Evolutionary conservation across 1,284 basidiomycete species (phyloP).

Genomic region (Inonotus hispidus): DNA sequence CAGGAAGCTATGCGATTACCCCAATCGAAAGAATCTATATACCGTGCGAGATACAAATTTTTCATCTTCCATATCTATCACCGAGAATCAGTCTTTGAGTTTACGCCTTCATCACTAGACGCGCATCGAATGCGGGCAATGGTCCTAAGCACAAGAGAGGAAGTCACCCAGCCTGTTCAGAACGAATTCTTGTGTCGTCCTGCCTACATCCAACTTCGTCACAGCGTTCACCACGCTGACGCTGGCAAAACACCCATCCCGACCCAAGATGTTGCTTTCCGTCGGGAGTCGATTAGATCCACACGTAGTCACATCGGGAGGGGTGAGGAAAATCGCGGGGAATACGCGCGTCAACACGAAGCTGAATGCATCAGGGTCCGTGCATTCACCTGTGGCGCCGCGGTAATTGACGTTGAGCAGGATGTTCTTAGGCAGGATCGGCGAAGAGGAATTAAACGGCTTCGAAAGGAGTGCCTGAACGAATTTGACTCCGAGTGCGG

Average conservation of each 20-base stretch:
- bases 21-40: no score
- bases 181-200: constrained; percentile 35
- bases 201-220: constrained; percentile 39
- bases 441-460: constrained; percentile 19
- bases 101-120: no score
- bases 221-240: constrained; percentile 44
- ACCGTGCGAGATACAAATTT: no score
- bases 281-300: constrained; percentile 36
- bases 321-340: constrained; percentile 1
- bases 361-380: constrained; percentile 33
- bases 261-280: constrained; percentile 33
- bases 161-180: constrained; percentile 32
- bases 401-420: constrained; percentile 50
- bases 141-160: background rate
- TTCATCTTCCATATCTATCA: no score
- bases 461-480: constrained; percentile 33
- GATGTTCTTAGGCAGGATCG: constrained; percentile 37
- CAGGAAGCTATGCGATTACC: no score
- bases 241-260: constrained; percentile 36
- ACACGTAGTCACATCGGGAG: constrained; percentile 38
- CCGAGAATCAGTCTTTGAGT: no score
- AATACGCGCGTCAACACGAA: constrained; percentile 43
- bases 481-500: constrained; percentile 38
- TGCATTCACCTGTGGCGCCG: constrained; percentile 32
- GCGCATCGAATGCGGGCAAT: background rate